Evolutionary conservation across 768 basidiomycete species (phyloP).

Genomic region (Coprinopsis marcescibilis): DNA sequence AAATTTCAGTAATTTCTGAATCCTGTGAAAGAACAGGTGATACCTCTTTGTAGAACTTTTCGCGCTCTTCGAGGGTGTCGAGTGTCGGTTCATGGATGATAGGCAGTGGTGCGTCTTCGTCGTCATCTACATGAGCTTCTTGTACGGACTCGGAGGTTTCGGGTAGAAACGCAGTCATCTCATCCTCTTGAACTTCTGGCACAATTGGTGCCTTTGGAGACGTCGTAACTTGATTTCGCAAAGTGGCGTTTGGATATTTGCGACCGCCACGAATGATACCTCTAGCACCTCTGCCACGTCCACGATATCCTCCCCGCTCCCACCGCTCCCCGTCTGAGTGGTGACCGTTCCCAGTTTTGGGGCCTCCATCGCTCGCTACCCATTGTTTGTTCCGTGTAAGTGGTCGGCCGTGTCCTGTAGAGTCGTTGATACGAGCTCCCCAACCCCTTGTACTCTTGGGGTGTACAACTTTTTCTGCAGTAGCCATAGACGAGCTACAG

Average conservation of each 20-base stretch:
- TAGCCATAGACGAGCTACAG: too few relatives aligned
- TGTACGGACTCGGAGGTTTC: too few relatives aligned
- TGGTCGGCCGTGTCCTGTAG: conserved; percentile 24
- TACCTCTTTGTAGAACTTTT: conserved; percentile 70
- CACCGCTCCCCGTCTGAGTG: conserved; percentile 47
- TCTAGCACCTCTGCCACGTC: conserved; percentile 34
- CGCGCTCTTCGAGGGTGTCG: conserved; percentile 58
- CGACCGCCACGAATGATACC: conserved; percentile 26
- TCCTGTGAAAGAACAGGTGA: conserved; percentile 20
- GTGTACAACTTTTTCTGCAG: too few relatives aligned
- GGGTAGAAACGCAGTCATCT: too few relatives aligned
- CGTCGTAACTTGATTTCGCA: conserved; percentile 22
- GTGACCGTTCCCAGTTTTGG: conserved; percentile 26
- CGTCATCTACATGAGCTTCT: conserved; percentile 29
- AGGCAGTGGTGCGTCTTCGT: conserved; percentile 15
- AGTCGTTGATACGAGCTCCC: conserved; percentile 10
- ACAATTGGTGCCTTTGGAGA: neutral
- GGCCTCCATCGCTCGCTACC: conserved; percentile 40
- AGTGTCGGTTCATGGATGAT: conserved; percentile 44
- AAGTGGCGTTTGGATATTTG: conserved; percentile 36
- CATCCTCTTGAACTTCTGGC: too few relatives aligned
- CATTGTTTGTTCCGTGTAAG: conserved; percentile 57
- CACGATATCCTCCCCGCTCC: conserved; percentile 56
- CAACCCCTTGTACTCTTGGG: neutral
- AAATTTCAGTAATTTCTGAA: conserved; percentile 17